Conservation (phyloP, 164 flowering plant species). For the Stephania yunnanensis region DNA sequence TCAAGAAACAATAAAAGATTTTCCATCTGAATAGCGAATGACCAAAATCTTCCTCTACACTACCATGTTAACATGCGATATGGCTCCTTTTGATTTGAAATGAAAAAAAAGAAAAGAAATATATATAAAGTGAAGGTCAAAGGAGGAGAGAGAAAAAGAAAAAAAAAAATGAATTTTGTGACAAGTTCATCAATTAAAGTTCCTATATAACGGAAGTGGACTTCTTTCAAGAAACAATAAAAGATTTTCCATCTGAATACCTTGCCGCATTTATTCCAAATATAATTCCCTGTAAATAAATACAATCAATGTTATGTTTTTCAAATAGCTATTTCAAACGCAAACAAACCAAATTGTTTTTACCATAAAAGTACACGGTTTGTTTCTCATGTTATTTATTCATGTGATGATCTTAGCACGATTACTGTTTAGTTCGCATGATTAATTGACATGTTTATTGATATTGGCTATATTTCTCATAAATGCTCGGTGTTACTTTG, state of each 20-base stretch:
- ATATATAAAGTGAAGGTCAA: too few relatives aligned
- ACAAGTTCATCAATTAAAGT: slow-evolving; percentile 94
- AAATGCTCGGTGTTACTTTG: too few relatives aligned
- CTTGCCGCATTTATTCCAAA: slow-evolving; percentile 97
- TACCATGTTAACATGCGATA: slow-evolving; percentile 97
- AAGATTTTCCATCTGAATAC: slow-evolving; percentile 69
- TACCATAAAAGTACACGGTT: neutral
- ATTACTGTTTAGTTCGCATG: too few relatives aligned
- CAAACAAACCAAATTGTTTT: neutral
- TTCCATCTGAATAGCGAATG: slow-evolving; percentile 50
- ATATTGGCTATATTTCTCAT: too few relatives aligned
- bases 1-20: slow-evolving; percentile 75
- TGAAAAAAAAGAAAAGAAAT: too few relatives aligned
- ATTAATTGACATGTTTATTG: too few relatives aligned
- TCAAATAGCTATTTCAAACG: neutral
- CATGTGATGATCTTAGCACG: too few relatives aligned
- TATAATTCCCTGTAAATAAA: slow-evolving; percentile 60
- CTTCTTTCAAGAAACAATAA: slow-evolving; percentile 90
- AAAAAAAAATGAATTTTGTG: too few relatives aligned
- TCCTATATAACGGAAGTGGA: slow-evolving; percentile 89
- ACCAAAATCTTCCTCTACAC: neutral
- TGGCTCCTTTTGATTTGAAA: too few relatives aligned
- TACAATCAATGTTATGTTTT: neutral
- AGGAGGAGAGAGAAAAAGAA: too few relatives aligned
- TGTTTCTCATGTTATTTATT: too few relatives aligned